Evolutionary conservation across 768 basidiomycete species (phyloP).

Genomic region (Holtermanniella nyarrowii): DNA sequence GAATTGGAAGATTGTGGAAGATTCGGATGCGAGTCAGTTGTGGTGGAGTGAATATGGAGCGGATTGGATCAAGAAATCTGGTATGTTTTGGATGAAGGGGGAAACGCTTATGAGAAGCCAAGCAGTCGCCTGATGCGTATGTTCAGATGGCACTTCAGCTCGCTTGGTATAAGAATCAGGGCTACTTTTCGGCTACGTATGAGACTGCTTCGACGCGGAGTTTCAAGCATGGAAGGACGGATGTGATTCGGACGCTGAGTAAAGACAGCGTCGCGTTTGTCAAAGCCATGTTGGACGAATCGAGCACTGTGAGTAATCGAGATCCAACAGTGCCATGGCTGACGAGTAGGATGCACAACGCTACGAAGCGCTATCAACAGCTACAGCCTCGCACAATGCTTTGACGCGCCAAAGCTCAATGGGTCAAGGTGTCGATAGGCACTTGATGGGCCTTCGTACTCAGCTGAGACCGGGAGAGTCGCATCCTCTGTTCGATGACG

Average conservation of each 20-base stretch:
- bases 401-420: slow-evolving; percentile 68
- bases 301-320: slow-evolving; percentile 34
- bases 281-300: slow-evolving; percentile 55
- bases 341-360: slow-evolving; percentile 38
- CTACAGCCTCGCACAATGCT: slow-evolving; percentile 58
- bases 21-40: slow-evolving; percentile 74
- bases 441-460: slow-evolving; percentile 71
- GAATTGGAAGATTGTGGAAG: slow-evolving; percentile 53
- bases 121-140: slow-evolving; percentile 65
- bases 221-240: slow-evolving; percentile 79
- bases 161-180: slow-evolving; percentile 73
- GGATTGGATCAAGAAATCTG: slow-evolving; percentile 70
- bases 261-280: slow-evolving; percentile 67
- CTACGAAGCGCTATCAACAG: slow-evolving; percentile 53
- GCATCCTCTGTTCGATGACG: slow-evolving; percentile 63
- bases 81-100: slow-evolving; percentile 45
- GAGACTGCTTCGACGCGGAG: slow-evolving; percentile 83
- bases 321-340: slow-evolving; percentile 41
- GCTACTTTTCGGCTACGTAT: slow-evolving; percentile 74
- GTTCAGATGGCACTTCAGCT: slow-evolving; percentile 86
- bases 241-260: slow-evolving; percentile 70
- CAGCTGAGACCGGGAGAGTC: slow-evolving; percentile 53
- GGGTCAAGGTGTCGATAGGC: slow-evolving; percentile 78
- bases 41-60: slow-evolving; percentile 75
- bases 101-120: slow-evolving; percentile 40